Evolutionary conservation across 257 asterid genomes (phyloP), one percentile per base, ranked within the genome.

Genomic region (Cynanchum wilfordii): DNA sequence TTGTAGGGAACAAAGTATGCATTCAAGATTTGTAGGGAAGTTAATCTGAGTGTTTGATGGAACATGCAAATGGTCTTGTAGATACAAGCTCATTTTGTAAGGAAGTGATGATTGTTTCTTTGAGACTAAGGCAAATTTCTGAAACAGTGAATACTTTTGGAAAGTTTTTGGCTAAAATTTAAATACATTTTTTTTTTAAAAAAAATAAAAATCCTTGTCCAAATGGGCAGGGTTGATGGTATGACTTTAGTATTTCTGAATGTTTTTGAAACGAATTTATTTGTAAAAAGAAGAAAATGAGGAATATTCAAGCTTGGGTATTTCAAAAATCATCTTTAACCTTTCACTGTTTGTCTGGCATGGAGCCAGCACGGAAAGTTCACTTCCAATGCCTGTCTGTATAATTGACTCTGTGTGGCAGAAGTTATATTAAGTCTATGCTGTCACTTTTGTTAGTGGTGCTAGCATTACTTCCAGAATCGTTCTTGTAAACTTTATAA

Each of bases 391-490:
- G n/a, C 60, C 51, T 22, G 4, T 42, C 47, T 50, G 20, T 15
- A 16, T 47, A 17, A 10, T n/a, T 36, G 13, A 47, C 70, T 45
- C 27, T 20, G 10, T 72, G 10, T 44, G 7, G 2, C 27, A 25
- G 60, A 5, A 36, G 27, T 66, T 49, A 12, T 27, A 3, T 54
- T 49, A 36, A 65, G 49, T 33, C 22, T 27, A 54, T 51, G 27
- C 69, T 63, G 6, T 64, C 22, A 36, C 66, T 5, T 65, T 50
- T 71, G 12, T 16, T 55, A 54, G 20, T 71, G 36, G 73, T 68
- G 49, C 5, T 30, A 38, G 36, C 19, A 44, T 74, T 33, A 20
- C 64, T 58, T 19, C 24, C 49, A 2, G 1, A 54, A 68, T 29
- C 27, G 16, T 40, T 56, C 52, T 55, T 17, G 22, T 2, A 25